Evolutionary conservation across 495 filamentous ascomycete genomes (phyloP), one percentile per base, ranked within the genome.

Genomic region (Tuber melanosporum): DNA sequence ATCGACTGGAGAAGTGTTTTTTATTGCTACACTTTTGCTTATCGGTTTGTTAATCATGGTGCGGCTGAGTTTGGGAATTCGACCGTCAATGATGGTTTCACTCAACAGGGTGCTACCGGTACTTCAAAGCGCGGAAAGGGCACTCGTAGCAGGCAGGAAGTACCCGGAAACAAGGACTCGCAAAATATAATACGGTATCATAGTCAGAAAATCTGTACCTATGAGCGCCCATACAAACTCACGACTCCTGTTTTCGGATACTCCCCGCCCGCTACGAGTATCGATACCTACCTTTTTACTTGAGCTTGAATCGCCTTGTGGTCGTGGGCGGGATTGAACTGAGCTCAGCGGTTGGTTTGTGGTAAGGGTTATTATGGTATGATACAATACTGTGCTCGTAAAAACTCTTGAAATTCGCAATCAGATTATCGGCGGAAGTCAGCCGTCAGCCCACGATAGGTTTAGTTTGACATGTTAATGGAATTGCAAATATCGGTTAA

Each of bases 11-110:
- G 32, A 66, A 36, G 57, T 36, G 57, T 57, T 32, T 17, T 32
- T 12, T 15, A 17, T 66, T 66, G 57, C n/a, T 62, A 62, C 52
- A 62, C 52, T 66, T 66, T 66, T 66, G 26, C 57, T 66, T 66
- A 66, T 66, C 57, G 26, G 57, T 66, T 57, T 57, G 20, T 57
- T 66, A 19, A 66, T 36, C 57, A 2, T 36, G 26, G 57, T 66
- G 57, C 57, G 57, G 57, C 57, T 66, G 57, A 66, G 57, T 66
- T 66, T 66, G 57, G 5, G 9, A 66, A 66, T 66, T 36, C 14
- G 57, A 66, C 26, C 36, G 57, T 66, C 57, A 36, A 19, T 36
- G 57, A 36, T 36, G 14, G 57, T 32, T 4, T 66, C 8, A 36
- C 57, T 66, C 15, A 66, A 66, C 32, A 15, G 57, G 57, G 14